Conservation (phyloP, 2,329 filamentous ascomycete species). For the Trichoderma oligosporum region DNA sequence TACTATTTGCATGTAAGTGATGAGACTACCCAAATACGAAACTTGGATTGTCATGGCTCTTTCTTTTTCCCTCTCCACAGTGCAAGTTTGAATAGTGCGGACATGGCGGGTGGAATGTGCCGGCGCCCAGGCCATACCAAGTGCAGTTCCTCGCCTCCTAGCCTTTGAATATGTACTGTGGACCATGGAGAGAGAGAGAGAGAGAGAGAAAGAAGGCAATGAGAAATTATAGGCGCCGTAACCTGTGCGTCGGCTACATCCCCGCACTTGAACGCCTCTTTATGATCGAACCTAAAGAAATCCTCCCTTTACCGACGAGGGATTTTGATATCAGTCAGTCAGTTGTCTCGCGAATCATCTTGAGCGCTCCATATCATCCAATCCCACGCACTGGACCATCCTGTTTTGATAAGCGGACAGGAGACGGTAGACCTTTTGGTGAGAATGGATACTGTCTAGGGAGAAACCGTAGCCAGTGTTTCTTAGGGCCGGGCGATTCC, state of each 20-base stretch:
- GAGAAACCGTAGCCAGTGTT: slow-evolving; percentile 17
- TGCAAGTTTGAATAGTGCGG: slow-evolving; percentile 10
- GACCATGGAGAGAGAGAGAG: not conserved
- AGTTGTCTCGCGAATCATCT: slow-evolving; percentile 10
- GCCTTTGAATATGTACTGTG: slow-evolving; percentile 6
- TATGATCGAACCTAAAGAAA: not conserved
- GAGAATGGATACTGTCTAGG: slow-evolving; percentile 19
- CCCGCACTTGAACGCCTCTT: slow-evolving; percentile 10
- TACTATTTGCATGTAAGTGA: slow-evolving; percentile 5
- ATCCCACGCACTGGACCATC: not conserved
- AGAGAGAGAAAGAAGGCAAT: not conserved
- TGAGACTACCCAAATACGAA: not conserved
- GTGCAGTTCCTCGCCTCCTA: slow-evolving; percentile 8
- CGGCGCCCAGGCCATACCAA: slow-evolving; percentile 13
- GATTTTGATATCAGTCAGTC: slow-evolving; percentile 10
- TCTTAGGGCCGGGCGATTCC: slow-evolving; percentile 23
- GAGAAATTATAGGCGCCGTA: slow-evolving; percentile 2
- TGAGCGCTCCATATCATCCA: slow-evolving; percentile 8
- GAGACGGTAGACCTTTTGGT: slow-evolving; percentile 1
- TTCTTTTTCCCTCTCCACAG: slow-evolving; percentile 11
- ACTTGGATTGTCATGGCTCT: not conserved
- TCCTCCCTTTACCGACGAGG: slow-evolving; percentile 13
- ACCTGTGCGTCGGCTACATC: not conserved
- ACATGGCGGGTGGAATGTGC: slow-evolving; percentile 17
- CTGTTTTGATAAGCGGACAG: slow-evolving; percentile 1